Conservation (phyloP, 2,329 filamentous ascomycete genomes). For the Dothideomycetidae sp. region DNA sequence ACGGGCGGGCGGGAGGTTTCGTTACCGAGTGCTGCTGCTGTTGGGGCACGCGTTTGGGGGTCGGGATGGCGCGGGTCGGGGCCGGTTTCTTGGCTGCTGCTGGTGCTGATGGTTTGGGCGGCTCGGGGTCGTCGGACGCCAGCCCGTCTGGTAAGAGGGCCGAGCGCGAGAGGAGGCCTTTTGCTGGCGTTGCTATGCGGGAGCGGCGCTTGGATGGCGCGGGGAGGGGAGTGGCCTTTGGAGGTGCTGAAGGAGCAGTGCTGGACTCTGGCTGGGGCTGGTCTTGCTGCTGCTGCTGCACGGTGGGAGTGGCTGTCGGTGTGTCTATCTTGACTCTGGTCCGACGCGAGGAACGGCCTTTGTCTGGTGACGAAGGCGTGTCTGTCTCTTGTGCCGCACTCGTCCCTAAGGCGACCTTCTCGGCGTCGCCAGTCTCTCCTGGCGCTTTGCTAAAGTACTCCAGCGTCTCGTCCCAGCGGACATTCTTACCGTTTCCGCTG, state of each 20-base stretch:
- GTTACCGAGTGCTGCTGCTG: background rate
- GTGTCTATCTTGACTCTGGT: background rate
- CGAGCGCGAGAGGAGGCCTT: constrained; percentile 7
- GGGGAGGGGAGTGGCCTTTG: constrained; percentile 7
- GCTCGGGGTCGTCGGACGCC: background rate
- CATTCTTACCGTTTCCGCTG: constrained; percentile 17
- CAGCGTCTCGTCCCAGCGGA: constrained; percentile 34
- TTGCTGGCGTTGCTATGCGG: constrained; percentile 24
- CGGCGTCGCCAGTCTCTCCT: constrained; percentile 14
- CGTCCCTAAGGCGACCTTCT: background rate
- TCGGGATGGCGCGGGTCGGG: constrained; percentile 3
- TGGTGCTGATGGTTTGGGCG: background rate
- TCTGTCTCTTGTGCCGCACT: background rate
- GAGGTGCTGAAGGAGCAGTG: constrained; percentile 1
- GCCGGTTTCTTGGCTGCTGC: background rate
- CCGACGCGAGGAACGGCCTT: constrained; percentile 4
- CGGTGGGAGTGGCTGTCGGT: background rate
- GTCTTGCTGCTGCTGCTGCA: background rate
- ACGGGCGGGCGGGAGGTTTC: background rate
- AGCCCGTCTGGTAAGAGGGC: constrained; percentile 5
- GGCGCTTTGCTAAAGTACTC: constrained; percentile 29
- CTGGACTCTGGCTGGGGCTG: background rate
- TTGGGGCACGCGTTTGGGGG: constrained; percentile 3
- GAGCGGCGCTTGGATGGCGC: constrained; percentile 17
- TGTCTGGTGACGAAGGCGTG: background rate